Evolutionary conservation across 805 yeast species (phyloP), one percentile per base, ranked within the genome.

Genomic region (Teunomyces cretensis): DNA sequence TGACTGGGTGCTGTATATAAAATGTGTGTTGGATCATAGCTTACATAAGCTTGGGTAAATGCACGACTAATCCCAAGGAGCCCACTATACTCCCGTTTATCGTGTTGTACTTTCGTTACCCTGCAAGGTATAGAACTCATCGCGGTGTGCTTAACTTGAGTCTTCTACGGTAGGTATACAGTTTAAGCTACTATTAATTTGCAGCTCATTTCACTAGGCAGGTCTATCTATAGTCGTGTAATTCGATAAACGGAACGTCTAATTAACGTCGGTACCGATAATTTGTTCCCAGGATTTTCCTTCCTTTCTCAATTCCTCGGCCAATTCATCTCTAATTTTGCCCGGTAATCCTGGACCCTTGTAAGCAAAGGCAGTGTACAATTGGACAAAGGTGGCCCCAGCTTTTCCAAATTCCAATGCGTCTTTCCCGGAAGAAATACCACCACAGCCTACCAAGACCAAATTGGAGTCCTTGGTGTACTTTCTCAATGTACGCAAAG

Each of bases 361-460:
- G 72, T 88, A 92, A 0, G 96, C 97, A 64, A 88, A 88, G 1
- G 95, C 82, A 2, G 98, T 91, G 70, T 90, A 89, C 44, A 90
- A 64, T 65, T 92, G 87, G 40, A 92, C 81, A 61, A 83, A 87
- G n/a, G 86, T 77, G 11, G 98, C 98, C 46, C 98, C 98, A 1
- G 97, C 96, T 58, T 80, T 81, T 28, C 94, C 96, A 65, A 84
- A 92, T 53, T 91, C 97, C 40, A 91, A 70, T 0, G 91, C 97
- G 61, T 92, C 98, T 52, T 81, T 75, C 45, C 96, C 98, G 17
- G 74, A 68, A n/a, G 85, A 74, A 54, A 92, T 89, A 53, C 98
- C 98, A 46, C 98, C 98, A 67, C 97, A 90, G 28, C 98, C 98
- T 52, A 92, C 78, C 35, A 92, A 75, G 2, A 90, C 86, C 51